These are phyloP conservation scores for Ambrosia artemisiifolia DNA, from an alignment of 129 eudicot genomes.

Conservation along the genomic window DNA sequence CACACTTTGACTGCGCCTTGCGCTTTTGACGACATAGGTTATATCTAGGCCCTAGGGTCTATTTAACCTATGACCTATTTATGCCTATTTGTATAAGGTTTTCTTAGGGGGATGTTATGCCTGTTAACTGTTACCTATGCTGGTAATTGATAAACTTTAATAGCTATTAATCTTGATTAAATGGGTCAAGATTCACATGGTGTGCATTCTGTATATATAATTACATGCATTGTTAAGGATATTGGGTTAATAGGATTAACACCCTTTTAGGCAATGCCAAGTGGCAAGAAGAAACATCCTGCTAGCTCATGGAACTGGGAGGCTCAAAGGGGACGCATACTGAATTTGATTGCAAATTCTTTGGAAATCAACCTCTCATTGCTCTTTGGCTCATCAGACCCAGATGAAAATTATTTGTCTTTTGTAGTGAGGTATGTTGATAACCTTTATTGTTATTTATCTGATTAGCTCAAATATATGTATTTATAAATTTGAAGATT, in stretches of 20 bases:
- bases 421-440: conserved; percentile 68
- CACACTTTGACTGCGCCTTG: not conserved
- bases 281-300: conserved; percentile 62
- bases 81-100: not conserved
- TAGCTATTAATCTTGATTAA: not conserved
- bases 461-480: not conserved
- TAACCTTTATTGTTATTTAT: not conserved
- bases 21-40: not conserved
- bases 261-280: conserved; percentile 43
- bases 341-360: conserved; percentile 77
- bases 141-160: conserved; percentile 1
- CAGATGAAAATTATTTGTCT: conserved; percentile 84
- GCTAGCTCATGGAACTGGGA: conserved; percentile 92
- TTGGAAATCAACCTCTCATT: conserved; percentile 81
- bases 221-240: not conserved
- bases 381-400: conserved; percentile 92
- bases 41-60: not conserved
- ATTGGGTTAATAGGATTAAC: conserved; percentile 4
- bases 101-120: not conserved
- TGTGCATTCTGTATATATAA: not conserved
- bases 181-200: not conserved
- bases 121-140: not conserved
- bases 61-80: not conserved
- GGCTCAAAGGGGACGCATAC: conserved; percentile 71
- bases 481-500: not conserved